These are phyloP conservation scores for Chloromonas sp. DNA, from an alignment of 163 green algal species.

Conservation along the genomic window DNA sequence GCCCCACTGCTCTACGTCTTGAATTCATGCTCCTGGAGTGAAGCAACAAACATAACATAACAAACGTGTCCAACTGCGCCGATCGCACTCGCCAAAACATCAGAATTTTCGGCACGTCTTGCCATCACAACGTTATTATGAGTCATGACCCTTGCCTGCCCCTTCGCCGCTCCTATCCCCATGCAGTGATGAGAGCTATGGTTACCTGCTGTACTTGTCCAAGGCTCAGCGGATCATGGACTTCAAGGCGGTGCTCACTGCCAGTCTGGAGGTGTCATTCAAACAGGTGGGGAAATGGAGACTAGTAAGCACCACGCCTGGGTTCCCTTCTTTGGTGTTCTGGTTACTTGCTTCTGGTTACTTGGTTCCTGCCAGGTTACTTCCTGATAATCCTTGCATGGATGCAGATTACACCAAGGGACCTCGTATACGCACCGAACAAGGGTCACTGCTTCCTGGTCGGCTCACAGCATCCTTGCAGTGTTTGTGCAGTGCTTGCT, in stretches of 20 bases:
- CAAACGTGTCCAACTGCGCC: not conserved
- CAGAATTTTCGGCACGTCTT: not conserved
- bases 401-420: not conserved
- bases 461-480: too few species aligned
- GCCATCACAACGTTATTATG: not conserved
- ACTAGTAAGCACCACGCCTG: not conserved
- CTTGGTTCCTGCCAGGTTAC: not conserved
- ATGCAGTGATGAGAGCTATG: not conserved
- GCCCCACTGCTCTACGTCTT: too few species aligned
- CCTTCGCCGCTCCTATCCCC: not conserved
- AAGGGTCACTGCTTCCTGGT: too few species aligned
- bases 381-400: not conserved
- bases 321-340: not conserved
- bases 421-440: too few species aligned
- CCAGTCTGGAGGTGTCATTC: not conserved
- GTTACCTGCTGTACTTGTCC: conserved; percentile 1
- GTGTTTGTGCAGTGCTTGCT: too few species aligned
- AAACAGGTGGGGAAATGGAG: not conserved
- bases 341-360: not conserved
- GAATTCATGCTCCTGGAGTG: too few species aligned
- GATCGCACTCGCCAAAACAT: not conserved
- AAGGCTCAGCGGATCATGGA: not conserved
- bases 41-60: not conserved
- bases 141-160: not conserved
- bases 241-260: not conserved